Base-by-base conservation (phyloP, 2,329 filamentous ascomycete genomes). In the Neurospora sp. region DNA sequence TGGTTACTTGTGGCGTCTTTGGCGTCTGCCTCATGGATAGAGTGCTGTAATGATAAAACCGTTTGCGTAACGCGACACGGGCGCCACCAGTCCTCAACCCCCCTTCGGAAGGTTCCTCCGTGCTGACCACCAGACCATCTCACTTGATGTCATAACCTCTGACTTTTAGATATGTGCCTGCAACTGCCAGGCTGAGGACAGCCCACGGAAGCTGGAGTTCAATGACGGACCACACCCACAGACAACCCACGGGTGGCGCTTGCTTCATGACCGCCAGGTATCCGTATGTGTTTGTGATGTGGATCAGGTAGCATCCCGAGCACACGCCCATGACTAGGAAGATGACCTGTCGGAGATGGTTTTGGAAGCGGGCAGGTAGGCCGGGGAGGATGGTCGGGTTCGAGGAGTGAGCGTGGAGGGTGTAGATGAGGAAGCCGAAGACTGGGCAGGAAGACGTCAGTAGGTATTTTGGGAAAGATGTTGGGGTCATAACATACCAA, bases 191-290 rank as follows among this genome's bases (percentile, higher is more conserved):
- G 73, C 87, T 90, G 13, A 80, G 74, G 1, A 90, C 81, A 0
- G 91, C 92, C 76, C 87, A 89, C 0, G 84, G 76, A 52, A 97
- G 82, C 69, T 93, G 86, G 81, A 97, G 86, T 82, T 99, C 96
- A 66, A 98, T 85, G 28, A 98, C 90, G 39, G 91, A 89, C 93
- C 95, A 98, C 4, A 98, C 86, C 94, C 95, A 98, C 19, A 98
- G 79, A 52, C 92, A 95, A 0, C 93, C 96, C 15, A 97, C 79
- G 5, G 93, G 90, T n/a, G 96, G 96, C 0, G 93, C 91, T 73
- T 89, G 89, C 82, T 97, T 96, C 93, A 98, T 94, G 23, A 97
- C 89, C 7, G 91, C 91, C 75, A 96, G 89, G 76, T 97, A 98
- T 4, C 90, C 88, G 73, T 89, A 87, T 38, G 84, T 85, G 76